These are phyloP conservation scores for Lippia alba DNA, from an alignment of 305 asterid genomes.

Conservation along the genomic window DNA sequence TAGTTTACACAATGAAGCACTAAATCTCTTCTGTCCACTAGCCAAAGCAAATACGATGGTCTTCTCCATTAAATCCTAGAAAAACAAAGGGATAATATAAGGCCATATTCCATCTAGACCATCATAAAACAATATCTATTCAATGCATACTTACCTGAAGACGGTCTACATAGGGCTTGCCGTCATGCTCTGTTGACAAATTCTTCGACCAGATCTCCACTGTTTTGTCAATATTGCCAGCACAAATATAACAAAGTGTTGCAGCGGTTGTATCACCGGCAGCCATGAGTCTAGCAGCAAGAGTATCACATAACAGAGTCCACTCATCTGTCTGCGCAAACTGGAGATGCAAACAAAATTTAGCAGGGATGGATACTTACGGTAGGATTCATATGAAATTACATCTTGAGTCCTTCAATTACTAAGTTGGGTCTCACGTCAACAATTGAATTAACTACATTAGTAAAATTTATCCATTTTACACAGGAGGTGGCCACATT, in stretches of 20 bases:
- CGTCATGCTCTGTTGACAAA: constrained; percentile 73
- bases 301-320: constrained; percentile 85
- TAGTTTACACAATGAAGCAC: constrained; percentile 84
- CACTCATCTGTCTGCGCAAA: constrained; percentile 92
- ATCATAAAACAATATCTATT: constrained; percentile 20
- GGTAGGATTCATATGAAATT: background rate
- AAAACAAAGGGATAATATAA: constrained; percentile 35
- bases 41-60: constrained; percentile 93
- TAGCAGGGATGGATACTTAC: background rate
- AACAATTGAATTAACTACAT: background rate
- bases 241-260: constrained; percentile 90
- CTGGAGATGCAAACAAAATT: constrained; percentile 50
- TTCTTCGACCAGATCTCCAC: constrained; percentile 95
- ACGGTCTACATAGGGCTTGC: constrained; percentile 83
- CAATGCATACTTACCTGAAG: constrained; percentile 66
- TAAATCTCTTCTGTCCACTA: constrained; percentile 88
- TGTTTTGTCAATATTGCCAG: constrained; percentile 95
- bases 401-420: no score
- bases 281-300: constrained; percentile 92
- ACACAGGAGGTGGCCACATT: constrained; percentile 11
- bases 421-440: no score
- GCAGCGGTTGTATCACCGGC: constrained; percentile 89
- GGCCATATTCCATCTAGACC: constrained; percentile 27
- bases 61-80: constrained; percentile 98
- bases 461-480: constrained; percentile 4